phyloP scores from a whole-genome alignment of 2,329 filamentous ascomycete species.

The Calonectria pauciramosa region DNA sequence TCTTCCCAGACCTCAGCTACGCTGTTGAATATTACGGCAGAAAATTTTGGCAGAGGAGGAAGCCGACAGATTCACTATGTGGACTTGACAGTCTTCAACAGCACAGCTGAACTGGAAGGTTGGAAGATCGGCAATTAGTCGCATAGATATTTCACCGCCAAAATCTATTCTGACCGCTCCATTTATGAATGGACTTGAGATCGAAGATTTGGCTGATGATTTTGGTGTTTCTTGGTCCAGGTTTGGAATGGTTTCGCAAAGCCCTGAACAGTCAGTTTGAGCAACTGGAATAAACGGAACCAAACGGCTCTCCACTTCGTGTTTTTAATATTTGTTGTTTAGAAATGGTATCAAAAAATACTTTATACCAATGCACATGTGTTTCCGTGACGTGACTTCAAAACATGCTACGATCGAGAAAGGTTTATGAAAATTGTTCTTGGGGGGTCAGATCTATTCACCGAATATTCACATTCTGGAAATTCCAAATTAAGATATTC shows the following conservation, averaged over 20 bases:
- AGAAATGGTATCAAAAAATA: too few species aligned
- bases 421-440: too few species aligned
- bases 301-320: neutral
- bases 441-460: too few species aligned
- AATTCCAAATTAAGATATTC: too few species aligned
- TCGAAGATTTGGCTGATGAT: neutral
- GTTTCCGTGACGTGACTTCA: too few species aligned
- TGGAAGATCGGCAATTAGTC: constrained; percentile 8
- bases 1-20: constrained; percentile 5
- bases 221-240: neutral
- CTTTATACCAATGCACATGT: too few species aligned
- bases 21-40: constrained; percentile 21
- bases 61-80: constrained; percentile 19
- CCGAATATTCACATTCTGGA: too few species aligned
- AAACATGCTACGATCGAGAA: too few species aligned
- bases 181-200: neutral
- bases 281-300: neutral
- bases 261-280: neutral
- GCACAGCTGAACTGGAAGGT: neutral
- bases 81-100: constrained; percentile 12
- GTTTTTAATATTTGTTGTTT: too few species aligned
- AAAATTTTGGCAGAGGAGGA: constrained; percentile 22
- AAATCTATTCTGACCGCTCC: accelerated
- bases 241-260: neutral
- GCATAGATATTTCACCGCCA: neutral